A percentile compares a stretch with the other conserved stretches of the same genome.
Conservation (phyloP, 345 rosid species). For the Pelargonium nanum region DNA sequence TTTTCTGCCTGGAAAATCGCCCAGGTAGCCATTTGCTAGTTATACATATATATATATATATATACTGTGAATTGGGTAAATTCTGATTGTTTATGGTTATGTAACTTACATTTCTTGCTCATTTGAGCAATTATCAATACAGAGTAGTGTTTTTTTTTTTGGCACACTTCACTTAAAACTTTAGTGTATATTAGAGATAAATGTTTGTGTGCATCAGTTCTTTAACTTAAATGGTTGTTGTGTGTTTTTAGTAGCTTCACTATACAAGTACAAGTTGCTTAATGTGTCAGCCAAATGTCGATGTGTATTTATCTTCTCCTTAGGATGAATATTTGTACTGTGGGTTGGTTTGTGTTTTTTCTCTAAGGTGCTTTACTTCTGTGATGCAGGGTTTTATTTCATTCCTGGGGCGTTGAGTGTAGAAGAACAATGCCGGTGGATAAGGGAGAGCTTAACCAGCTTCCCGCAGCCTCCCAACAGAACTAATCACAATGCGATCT, state of each 20-base stretch:
- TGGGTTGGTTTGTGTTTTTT: background rate
- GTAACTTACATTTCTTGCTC: background rate
- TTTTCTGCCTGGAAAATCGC: conserved; percentile 54
- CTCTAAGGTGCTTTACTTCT: background rate
- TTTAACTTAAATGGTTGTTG: background rate
- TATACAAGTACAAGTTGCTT: background rate
- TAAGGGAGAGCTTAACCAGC: conserved; percentile 55
- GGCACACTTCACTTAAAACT: background rate
- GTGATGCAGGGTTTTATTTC: conserved; percentile 63
- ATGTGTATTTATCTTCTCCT: background rate
- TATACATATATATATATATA: background rate
- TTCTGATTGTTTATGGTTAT: background rate
- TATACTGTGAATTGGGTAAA: background rate
- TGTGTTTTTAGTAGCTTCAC: background rate
- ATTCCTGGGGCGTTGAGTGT: conserved; percentile 59
- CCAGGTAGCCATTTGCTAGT: conserved; percentile 39
- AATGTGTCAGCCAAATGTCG: background rate
- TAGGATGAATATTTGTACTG: background rate
- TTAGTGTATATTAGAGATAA: background rate
- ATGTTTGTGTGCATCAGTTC: background rate
- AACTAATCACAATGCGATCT: conserved; percentile 75
- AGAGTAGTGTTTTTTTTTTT: background rate
- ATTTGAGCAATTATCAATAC: background rate
- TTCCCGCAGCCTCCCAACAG: conserved; percentile 88
- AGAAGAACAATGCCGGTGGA: conserved; percentile 80